Evolutionary conservation across 2,329 filamentous ascomycete genomes (phyloP).

Genomic region (Ophiostoma novo-ulmi): DNA sequence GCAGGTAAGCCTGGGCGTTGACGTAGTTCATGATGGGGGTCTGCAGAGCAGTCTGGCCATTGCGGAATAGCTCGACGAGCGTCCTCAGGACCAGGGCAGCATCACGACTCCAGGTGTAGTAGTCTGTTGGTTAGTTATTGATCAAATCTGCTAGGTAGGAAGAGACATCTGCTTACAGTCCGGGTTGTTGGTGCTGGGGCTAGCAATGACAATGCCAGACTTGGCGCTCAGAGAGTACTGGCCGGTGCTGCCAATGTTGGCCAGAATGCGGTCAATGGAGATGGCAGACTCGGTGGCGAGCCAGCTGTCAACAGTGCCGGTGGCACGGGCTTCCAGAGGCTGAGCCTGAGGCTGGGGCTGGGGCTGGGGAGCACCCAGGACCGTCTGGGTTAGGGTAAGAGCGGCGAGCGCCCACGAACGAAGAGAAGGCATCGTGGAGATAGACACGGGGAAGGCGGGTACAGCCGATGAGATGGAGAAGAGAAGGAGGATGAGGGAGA

Average conservation of each 20-base stretch:
- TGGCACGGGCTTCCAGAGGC: conserved; percentile 2
- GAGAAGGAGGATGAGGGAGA: neutral
- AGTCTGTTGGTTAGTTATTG: conserved; percentile 40
- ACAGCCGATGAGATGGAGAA: neutral
- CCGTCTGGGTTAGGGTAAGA: conserved; percentile 17
- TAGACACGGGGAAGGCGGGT: neutral
- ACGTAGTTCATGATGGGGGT: conserved; percentile 63
- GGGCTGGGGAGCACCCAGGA: conserved; percentile 17
- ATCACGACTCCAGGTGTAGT: conserved; percentile 74
- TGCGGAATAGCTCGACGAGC: conserved; percentile 60
- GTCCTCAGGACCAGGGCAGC: conserved; percentile 64
- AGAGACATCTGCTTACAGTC: conserved; percentile 44
- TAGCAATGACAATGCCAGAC: conserved; percentile 52
- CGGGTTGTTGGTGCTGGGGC: conserved; percentile 49
- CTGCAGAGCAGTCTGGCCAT: conserved; percentile 45
- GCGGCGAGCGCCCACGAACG: conserved; percentile 20
- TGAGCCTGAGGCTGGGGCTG: neutral
- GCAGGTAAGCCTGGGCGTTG: conserved; percentile 59
- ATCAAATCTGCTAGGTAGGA: neutral
- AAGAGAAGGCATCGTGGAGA: conserved; percentile 20
- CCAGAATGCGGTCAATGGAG: conserved; percentile 49
- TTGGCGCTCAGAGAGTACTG: conserved; percentile 45
- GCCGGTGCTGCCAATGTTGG: conserved; percentile 55
- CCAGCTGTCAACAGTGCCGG: conserved; percentile 43
- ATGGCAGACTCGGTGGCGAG: conserved; percentile 49